phyloP scores from a whole-genome alignment of 139 green algal genomes.

The Tetratostichococcus sp. region DNA sequence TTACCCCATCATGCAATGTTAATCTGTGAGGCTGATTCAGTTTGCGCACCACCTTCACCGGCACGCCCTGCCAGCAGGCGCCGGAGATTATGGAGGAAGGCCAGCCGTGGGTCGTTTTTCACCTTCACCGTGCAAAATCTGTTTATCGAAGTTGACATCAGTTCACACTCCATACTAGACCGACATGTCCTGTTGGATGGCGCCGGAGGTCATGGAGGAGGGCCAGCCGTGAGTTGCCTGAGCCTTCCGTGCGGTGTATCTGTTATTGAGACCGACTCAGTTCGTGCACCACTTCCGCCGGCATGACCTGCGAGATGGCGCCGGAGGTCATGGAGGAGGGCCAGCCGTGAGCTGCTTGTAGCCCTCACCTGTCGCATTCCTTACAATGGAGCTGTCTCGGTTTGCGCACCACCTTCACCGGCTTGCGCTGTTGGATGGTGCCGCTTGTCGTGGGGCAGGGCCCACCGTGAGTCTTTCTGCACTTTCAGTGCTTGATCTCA shows the following conservation, averaged over 20 bases:
- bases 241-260: conserved; percentile 2
- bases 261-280: conserved; percentile 11
- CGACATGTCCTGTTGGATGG: too few relatives aligned
- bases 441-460: conserved; percentile 64
- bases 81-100: conserved; percentile 65
- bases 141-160: too few relatives aligned
- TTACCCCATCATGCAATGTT: neutral
- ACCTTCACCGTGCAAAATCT: too few relatives aligned
- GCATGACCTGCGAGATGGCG: conserved; percentile 70
- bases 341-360: neutral
- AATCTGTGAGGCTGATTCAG: neutral
- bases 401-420: too few relatives aligned
- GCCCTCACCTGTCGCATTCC: neutral
- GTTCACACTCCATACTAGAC: too few relatives aligned
- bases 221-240: neutral
- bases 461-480: neutral
- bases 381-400: neutral
- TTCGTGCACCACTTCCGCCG: conserved; percentile 60
- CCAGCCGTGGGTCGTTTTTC: neutral
- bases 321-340: conserved; percentile 65
- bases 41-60: too few relatives aligned
- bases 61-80: conserved; percentile 72
- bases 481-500: too few relatives aligned
- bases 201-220: conserved; percentile 67
- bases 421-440: conserved; percentile 72